phyloP scores from a whole-genome alignment of 2,329 filamentous ascomycete genomes.

The Stromatinia cepivora region DNA sequence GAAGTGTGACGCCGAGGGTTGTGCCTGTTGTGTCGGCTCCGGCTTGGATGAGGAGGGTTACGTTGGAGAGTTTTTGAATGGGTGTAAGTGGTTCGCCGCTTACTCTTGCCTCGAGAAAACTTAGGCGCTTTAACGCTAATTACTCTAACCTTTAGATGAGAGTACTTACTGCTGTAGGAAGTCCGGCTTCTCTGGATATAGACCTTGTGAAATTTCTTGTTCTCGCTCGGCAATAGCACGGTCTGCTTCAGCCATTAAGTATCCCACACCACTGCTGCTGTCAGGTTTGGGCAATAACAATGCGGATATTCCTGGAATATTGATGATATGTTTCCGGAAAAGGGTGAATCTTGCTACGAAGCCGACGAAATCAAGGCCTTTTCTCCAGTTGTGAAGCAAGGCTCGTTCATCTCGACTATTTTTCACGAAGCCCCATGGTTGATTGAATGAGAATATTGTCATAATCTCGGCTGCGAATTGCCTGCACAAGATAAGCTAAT shows the following conservation, averaged over 20 bases:
- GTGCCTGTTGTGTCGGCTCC: slow-evolving; percentile 29
- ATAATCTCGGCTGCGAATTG: slow-evolving; percentile 43
- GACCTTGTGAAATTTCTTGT: neutral
- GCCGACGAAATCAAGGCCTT: neutral
- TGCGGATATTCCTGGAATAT: neutral
- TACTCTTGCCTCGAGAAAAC: slow-evolving; percentile 15
- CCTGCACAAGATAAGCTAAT: neutral
- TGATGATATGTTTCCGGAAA: slow-evolving; percentile 10
- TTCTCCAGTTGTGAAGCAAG: slow-evolving; percentile 33
- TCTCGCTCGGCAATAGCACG: neutral
- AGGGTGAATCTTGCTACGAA: slow-evolving; percentile 7
- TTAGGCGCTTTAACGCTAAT: neutral
- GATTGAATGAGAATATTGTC: slow-evolving; percentile 44
- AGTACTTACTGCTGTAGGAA: slow-evolving; percentile 17
- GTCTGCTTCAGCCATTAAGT: neutral
- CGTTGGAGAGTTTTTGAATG: slow-evolving; percentile 20
- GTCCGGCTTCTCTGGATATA: slow-evolving; percentile 7
- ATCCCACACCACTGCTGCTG: neutral
- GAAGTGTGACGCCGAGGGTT: slow-evolving; percentile 12
- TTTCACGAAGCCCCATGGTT: slow-evolving; percentile 44
- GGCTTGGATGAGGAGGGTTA: slow-evolving; percentile 24
- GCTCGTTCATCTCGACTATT: slow-evolving; percentile 44
- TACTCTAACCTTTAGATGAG: neutral
- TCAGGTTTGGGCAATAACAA: neutral
- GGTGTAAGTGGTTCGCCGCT: slow-evolving; percentile 14